A percentile compares a stretch with the other conserved stretches of the same genome.
Evolutionary conservation across 2,329 filamentous ascomycete species (phyloP).

Genomic region (Penicillium concentricum): DNA sequence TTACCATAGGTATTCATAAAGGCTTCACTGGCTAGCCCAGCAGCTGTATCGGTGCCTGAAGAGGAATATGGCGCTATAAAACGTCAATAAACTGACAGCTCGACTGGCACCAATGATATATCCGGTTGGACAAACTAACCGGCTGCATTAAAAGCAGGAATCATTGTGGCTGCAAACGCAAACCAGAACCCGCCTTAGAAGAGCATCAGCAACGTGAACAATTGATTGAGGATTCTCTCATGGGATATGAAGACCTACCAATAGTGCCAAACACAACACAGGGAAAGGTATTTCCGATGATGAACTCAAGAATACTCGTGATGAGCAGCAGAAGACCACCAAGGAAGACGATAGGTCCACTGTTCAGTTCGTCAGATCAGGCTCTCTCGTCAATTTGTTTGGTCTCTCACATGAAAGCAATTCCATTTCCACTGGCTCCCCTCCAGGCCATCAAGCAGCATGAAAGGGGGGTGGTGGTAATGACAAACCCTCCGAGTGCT

Average conservation of each 20-base stretch:
- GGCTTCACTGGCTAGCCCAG: conserved; percentile 21
- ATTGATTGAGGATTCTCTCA: background rate
- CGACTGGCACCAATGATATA: conserved; percentile 53
- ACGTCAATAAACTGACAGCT: background rate
- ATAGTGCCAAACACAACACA: conserved; percentile 58
- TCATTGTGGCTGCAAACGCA: conserved; percentile 55
- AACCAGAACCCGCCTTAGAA: conserved; percentile 53
- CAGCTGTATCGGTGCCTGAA: conserved; percentile 23
- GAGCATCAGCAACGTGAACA: background rate
- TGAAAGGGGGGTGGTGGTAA: conserved; percentile 26
- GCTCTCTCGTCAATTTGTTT: background rate
- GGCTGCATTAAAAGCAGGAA: conserved; percentile 54
- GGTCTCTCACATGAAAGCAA: conserved; percentile 24
- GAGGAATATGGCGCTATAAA: conserved; percentile 27
- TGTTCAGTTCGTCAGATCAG: conserved; percentile 22
- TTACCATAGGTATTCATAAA: conserved; percentile 29
- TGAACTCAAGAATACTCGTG: conserved; percentile 55
- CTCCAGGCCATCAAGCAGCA: conserved; percentile 31
- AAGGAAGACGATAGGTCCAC: conserved; percentile 53
- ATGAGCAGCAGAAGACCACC: conserved; percentile 56
- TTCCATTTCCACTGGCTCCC: conserved; percentile 24
- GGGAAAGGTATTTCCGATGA: conserved; percentile 60
- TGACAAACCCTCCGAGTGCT: conserved; percentile 27
- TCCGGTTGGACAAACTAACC: conserved; percentile 48
- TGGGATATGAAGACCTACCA: conserved; percentile 32